Evolutionary conservation across 2,329 filamentous ascomycete species (phyloP).

Genomic region (Trichoderma sp.): DNA sequence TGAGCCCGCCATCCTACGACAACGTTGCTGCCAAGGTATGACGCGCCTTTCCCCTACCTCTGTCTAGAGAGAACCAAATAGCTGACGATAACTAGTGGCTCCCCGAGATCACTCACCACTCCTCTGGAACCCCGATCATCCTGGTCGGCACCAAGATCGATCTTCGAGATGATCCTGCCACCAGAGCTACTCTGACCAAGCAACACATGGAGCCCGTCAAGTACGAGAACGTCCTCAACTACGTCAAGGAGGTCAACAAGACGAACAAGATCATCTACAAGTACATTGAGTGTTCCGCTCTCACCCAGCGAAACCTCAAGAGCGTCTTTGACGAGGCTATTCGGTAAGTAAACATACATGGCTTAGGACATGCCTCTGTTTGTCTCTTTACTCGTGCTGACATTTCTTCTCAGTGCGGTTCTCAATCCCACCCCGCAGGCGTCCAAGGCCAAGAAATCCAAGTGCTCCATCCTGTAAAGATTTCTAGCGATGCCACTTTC

Average conservation of each 20-base stretch:
- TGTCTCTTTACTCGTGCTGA: conserved; percentile 13
- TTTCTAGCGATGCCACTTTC: background rate
- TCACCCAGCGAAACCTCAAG: conserved; percentile 96
- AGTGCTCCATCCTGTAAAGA: conserved; percentile 66
- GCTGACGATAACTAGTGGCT: conserved; percentile 65
- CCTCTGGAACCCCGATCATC: conserved; percentile 92
- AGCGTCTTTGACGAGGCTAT: conserved; percentile 99
- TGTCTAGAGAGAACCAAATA: conserved; percentile 11
- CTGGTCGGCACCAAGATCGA: conserved; percentile 97
- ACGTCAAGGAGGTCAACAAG: conserved; percentile 70
- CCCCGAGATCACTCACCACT: conserved; percentile 96
- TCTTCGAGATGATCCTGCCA: conserved; percentile 82
- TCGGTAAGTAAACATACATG: conserved; percentile 59
- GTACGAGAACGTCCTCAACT: conserved; percentile 83
- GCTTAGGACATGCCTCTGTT: background rate
- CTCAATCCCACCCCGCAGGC: conserved; percentile 62
- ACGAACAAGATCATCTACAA: conserved; percentile 72
- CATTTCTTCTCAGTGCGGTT: conserved; percentile 54
- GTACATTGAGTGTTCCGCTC: conserved; percentile 94
- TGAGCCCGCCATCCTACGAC: conserved; percentile 95
- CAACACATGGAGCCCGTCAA: conserved; percentile 98
- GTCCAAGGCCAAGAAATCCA: conserved; percentile 59
- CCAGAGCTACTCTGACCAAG: conserved; percentile 75
- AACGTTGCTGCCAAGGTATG: conserved; percentile 97
- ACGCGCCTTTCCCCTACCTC: background rate